phyloP scores from a whole-genome alignment of 108 stramenopile species.

The Cyclotella atomus region DNA sequence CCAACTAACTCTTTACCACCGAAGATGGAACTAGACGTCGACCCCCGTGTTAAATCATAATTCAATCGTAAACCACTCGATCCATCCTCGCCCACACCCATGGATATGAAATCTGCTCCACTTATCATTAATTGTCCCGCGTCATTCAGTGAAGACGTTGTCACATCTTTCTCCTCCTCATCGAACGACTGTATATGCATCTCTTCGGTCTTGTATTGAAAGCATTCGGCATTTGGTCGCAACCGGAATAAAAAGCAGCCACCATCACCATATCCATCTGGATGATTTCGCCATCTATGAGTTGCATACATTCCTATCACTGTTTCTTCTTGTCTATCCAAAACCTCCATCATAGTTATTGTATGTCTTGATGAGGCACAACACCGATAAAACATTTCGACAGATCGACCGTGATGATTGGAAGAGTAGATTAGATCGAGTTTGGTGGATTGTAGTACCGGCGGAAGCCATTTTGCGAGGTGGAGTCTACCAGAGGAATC shows the following conservation, averaged over 20 bases:
- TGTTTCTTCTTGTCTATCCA: constrained; percentile 19
- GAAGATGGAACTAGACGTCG: constrained; percentile 42
- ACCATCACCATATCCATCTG: constrained; percentile 53
- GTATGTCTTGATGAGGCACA: constrained; percentile 45
- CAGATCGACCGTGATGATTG: constrained; percentile 47
- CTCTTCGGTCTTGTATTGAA: constrained; percentile 29
- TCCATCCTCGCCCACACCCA: constrained; percentile 54
- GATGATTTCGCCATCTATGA: constrained; percentile 41
- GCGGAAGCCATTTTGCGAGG: constrained; percentile 51
- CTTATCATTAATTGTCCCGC: constrained; percentile 53
- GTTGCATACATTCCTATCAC: constrained; percentile 56
- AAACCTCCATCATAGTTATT: constrained; percentile 52
- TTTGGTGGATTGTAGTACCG: constrained; percentile 46
- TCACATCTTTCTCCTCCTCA: constrained; percentile 15
- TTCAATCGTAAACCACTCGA: constrained; percentile 47
- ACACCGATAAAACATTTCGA: constrained; percentile 51
- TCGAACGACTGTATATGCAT: constrained; percentile 20
- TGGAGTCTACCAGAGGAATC: constrained; percentile 32
- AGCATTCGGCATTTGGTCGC: constrained; percentile 47
- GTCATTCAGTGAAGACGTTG: constrained; percentile 21
- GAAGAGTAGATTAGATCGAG: constrained; percentile 53
- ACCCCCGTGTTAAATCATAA: constrained; percentile 50
- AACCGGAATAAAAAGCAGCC: constrained; percentile 48
- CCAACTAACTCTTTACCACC: constrained; percentile 48
- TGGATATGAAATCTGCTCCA: constrained; percentile 39